phyloP scores from a whole-genome alignment of 768 basidiomycete species.

The Hericium coralloides region DNA sequence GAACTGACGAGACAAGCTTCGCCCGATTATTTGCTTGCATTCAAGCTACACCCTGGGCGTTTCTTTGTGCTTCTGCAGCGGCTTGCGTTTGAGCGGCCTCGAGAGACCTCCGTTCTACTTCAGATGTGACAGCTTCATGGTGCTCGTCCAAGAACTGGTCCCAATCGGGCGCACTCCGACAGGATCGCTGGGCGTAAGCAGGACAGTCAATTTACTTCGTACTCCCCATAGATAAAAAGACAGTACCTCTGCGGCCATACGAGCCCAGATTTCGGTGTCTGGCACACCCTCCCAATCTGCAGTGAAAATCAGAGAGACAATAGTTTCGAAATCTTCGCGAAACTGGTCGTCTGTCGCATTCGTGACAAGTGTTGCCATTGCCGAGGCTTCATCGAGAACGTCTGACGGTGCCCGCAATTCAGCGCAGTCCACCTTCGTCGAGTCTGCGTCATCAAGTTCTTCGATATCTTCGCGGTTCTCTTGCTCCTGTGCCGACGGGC shows the following conservation, averaged over 20 bases:
- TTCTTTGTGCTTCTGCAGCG: too few relatives aligned
- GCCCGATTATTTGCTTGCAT: too few relatives aligned
- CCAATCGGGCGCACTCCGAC: not conserved
- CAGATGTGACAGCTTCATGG: conserved; percentile 2
- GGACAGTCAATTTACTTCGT: not conserved
- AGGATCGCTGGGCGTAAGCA: not conserved
- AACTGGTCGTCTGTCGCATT: conserved; percentile 1
- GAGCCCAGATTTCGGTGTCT: not conserved
- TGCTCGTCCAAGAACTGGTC: conserved; percentile 4
- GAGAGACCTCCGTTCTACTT: not conserved
- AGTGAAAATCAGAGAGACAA: not conserved
- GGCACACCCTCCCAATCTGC: not conserved
- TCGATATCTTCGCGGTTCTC: conserved; percentile 6
- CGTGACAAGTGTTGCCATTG: not conserved
- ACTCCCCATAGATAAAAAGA: not conserved
- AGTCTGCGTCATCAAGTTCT: not conserved
- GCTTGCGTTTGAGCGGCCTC: not conserved
- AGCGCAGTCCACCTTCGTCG: too few relatives aligned
- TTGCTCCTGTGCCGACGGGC: too few relatives aligned
- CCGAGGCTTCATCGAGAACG: not conserved
- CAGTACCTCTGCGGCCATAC: not conserved
- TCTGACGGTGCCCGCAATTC: too few relatives aligned
- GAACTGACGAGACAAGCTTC: too few relatives aligned
- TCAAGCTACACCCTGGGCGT: too few relatives aligned
- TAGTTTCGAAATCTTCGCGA: not conserved